Evolutionary conservation across 129 eudicot species (phyloP).

Genomic region (Deinandra increscens): DNA sequence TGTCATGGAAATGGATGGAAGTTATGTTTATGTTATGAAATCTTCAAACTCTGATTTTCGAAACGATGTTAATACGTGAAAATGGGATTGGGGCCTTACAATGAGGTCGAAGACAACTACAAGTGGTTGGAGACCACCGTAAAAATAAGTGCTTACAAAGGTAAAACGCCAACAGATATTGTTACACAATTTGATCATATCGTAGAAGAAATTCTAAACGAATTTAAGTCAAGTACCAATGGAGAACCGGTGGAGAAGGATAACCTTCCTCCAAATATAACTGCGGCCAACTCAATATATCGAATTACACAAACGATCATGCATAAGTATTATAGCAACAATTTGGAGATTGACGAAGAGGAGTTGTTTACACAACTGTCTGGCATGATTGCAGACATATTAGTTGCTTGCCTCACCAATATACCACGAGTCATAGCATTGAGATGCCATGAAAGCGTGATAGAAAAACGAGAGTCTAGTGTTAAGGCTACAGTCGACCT

Average conservation of each 20-base stretch:
- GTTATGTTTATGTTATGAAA: too few relatives aligned
- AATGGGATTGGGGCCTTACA: too few relatives aligned
- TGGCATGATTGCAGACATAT: constrained; percentile 3
- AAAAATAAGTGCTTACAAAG: too few relatives aligned
- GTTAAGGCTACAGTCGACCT: neutral
- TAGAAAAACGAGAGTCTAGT: too few relatives aligned
- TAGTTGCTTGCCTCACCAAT: neutral
- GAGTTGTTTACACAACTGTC: neutral
- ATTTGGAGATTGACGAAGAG: neutral
- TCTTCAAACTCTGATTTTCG: too few relatives aligned
- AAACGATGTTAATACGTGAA: too few relatives aligned
- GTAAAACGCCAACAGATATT: too few relatives aligned
- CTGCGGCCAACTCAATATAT: neutral
- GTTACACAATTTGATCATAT: neutral
- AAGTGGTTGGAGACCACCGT: too few relatives aligned
- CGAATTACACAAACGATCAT: neutral
- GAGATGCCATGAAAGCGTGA: too few relatives aligned
- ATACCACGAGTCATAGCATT: too few relatives aligned
- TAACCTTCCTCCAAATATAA: neutral
- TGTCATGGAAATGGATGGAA: too few relatives aligned
- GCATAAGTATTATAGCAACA: neutral
- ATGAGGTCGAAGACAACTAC: too few relatives aligned
- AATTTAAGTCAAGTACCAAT: neutral
- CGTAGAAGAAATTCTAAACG: neutral
- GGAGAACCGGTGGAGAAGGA: neutral